Base-by-base conservation (phyloP, 805 yeast species). In the Huiozyma naganishii region DNA sequence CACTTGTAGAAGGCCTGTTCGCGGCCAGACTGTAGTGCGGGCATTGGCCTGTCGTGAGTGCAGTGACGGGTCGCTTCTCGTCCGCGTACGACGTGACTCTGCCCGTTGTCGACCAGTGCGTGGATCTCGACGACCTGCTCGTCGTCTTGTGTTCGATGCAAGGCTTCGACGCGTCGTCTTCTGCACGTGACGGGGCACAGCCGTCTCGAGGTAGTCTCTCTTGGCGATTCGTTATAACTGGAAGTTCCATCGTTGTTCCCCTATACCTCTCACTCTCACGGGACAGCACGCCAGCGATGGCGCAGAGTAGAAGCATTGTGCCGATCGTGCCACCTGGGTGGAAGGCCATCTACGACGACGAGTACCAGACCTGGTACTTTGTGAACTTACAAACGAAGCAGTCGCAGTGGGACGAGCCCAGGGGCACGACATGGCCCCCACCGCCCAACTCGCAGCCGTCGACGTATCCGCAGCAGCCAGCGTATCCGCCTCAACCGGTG, bases 401-500 rank as follows among this genome's bases (percentile, higher is more conserved):
- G 51, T 85, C 95, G 0, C 96, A 88, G 62, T 90, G 97, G 97
- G 95, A 85, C 42, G 77, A 79, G 10, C 97, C 96, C 11, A 46
- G 48, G 8, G 82, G 82, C 1, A 76, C 85, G 0, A 58, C 52
- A 1, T 73, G 74, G 58, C 61, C 66, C 7, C 40, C 50, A 6
- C 61, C 55, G 3, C 68, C 70, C 2, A 11, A 34, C 12, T 4
- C 17, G 2, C 57, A 50, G 35, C 59, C 50, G 13, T 60, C 52
- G 39, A 58, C 49, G 32, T 50, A 47, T 30, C 58, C 46, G 6
- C 59, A 48, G 32, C 64, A 54, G 39, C 59, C 52, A 52, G 45
- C 41, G 35, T 47, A 46, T 27, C 52, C 44, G 13, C 59, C 46
- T 43, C 65, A 57, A 44, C 62, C 40, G 43, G 43, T 36, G 40